phyloP scores from a whole-genome alignment of 176 grass and related monocot species.

The Chloris gayana region DNA sequence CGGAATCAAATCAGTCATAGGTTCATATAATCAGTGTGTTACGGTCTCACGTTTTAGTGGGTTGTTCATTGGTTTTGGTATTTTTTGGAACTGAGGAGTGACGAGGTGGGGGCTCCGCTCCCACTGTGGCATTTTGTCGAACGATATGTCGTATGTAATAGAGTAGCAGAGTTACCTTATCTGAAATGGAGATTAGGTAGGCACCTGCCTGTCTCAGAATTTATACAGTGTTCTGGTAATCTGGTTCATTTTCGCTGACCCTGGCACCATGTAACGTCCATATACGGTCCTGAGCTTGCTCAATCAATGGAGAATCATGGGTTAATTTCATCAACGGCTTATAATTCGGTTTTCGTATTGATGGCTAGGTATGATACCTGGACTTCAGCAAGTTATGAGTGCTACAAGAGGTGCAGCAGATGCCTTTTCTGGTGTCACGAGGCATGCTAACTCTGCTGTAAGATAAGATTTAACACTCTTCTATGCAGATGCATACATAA shows the following conservation, averaged over 20 bases:
- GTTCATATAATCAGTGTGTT: background rate
- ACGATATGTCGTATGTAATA: slow-evolving; percentile 12
- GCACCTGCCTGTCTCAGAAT: background rate
- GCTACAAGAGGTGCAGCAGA: slow-evolving; percentile 87
- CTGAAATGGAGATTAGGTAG: background rate
- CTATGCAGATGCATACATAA: background rate
- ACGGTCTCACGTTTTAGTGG: background rate
- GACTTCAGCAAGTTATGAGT: slow-evolving; percentile 84
- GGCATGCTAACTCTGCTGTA: slow-evolving; percentile 83
- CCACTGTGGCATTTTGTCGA: slow-evolving; percentile 32
- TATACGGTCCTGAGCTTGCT: background rate
- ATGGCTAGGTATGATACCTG: slow-evolving; percentile 79
- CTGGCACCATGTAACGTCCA: background rate
- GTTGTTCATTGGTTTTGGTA: background rate
- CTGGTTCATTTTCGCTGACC: slow-evolving; percentile 8
- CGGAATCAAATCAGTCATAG: background rate
- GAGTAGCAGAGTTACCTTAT: background rate
- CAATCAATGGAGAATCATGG: background rate
- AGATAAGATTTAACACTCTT: slow-evolving; percentile 25
- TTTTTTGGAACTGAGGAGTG: slow-evolving; percentile 19
- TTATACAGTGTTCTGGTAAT: background rate
- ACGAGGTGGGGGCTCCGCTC: background rate
- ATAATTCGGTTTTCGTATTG: slow-evolving; percentile 12
- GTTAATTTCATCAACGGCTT: slow-evolving; percentile 19
- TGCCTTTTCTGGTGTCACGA: slow-evolving; percentile 84